A percentile compares a stretch with the other conserved stretches of the same genome.
These are phyloP conservation scores for Aspergillus nidulans DNA, from an alignment of 495 filamentous ascomycete genomes.

Conservation along the genomic window DNA sequence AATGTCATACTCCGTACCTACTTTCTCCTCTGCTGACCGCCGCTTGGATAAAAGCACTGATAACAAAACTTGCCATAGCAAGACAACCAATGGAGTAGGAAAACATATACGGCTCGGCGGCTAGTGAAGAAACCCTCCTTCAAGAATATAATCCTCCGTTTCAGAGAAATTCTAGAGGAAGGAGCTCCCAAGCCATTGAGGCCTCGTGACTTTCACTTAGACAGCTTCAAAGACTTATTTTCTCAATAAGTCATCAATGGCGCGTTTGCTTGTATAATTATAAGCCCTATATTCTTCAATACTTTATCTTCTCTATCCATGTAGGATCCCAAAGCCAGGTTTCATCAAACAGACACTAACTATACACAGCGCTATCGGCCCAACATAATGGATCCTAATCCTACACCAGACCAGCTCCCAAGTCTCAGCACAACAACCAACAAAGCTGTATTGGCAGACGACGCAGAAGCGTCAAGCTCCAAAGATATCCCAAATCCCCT, in stretches of 20 bases:
- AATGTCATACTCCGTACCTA: not conserved
- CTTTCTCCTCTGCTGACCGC: not conserved
- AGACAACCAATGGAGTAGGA: not conserved
- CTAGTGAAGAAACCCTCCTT: too few relatives aligned
- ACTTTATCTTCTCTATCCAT: not conserved
- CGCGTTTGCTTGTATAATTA: not conserved
- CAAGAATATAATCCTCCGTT: not conserved
- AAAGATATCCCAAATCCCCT: conserved; percentile 24
- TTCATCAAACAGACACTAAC: not conserved
- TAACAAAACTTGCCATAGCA: not conserved
- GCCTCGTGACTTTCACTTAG: not conserved
- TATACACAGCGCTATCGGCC: not conserved
- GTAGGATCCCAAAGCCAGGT: not conserved
- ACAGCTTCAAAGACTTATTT: not conserved
- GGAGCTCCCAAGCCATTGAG: not conserved
- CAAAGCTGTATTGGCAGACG: not conserved
- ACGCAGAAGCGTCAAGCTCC: not conserved
- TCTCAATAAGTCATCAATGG: not conserved
- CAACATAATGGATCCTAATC: not conserved
- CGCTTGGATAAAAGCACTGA: not conserved
- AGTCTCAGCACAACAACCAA: not conserved
- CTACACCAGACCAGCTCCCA: not conserved
- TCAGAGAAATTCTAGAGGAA: not conserved
- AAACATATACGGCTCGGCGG: too few relatives aligned
- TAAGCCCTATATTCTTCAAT: not conserved